A percentile compares a stretch with the other conserved stretches of the same genome.
Conservation (phyloP, 208 protist genomes). For the Crithidia bombi region DNA sequence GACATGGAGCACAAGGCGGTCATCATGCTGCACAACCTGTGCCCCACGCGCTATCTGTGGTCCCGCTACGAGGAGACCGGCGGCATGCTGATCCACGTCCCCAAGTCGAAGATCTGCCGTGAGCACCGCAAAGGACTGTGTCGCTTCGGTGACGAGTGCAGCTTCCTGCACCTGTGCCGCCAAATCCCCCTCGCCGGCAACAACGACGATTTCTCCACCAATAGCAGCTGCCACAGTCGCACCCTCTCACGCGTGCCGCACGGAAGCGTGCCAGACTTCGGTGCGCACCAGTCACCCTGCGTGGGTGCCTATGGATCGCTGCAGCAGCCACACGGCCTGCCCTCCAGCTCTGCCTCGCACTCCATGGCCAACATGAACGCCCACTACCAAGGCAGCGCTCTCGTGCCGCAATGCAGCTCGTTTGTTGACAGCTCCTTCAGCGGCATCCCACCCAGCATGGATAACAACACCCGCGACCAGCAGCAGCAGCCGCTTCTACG, state of each 20-base stretch:
- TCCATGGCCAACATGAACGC: constrained; percentile 4
- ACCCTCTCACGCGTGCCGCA: constrained; percentile 16
- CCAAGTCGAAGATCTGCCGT: constrained; percentile 67
- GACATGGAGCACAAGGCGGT: constrained; percentile 26
- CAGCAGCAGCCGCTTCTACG: constrained; percentile 39
- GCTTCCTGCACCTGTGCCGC: constrained; percentile 85
- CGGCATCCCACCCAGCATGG: background rate
- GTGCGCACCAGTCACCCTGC: constrained; percentile 16
- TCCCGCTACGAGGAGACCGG: constrained; percentile 56
- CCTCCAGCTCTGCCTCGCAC: constrained; percentile 17
- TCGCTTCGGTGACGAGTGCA: constrained; percentile 87
- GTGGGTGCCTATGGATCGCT: constrained; percentile 16
- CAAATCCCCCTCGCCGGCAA: constrained; percentile 44
- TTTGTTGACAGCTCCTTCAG: constrained; percentile 19
- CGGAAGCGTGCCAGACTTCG: constrained; percentile 30
- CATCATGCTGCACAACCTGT: constrained; percentile 66
- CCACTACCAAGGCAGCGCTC: constrained; percentile 17
- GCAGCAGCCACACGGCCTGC: constrained; percentile 1
- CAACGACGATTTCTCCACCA: constrained; percentile 28
- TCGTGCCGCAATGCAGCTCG: constrained; percentile 23
- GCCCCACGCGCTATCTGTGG: constrained; percentile 79
- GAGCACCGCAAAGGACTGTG: constrained; percentile 82
- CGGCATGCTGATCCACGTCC: constrained; percentile 51
- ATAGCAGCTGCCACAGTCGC: constrained; percentile 25
- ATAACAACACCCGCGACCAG: background rate